Evolutionary conservation across 768 basidiomycete species (phyloP).

Genomic region (Suillus alpinus): DNA sequence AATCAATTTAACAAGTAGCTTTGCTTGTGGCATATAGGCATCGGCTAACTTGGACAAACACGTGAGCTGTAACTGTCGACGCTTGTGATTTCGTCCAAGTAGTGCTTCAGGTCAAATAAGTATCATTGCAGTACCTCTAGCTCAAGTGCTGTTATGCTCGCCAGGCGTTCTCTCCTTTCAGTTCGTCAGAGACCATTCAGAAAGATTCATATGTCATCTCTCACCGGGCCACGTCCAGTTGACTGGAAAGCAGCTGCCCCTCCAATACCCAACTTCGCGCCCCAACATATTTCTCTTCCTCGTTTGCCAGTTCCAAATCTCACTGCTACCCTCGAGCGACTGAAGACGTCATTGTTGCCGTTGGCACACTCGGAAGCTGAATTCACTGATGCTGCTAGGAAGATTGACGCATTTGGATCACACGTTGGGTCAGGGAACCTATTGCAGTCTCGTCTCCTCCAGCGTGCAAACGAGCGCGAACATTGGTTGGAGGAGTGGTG

Average conservation of each 20-base stretch:
- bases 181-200: not conserved
- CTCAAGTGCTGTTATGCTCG: not conserved
- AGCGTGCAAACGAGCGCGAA: slow-evolving; percentile 48
- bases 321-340: slow-evolving; percentile 56
- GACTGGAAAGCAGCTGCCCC: slow-evolving; percentile 78
- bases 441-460: slow-evolving; percentile 64
- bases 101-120: not conserved
- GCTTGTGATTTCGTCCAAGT: not conserved
- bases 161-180: not conserved
- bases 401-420: slow-evolving; percentile 65
- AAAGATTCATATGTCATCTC: not conserved
- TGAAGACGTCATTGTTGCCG: slow-evolving; percentile 71
- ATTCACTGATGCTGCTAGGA: slow-evolving; percentile 48
- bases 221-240: slow-evolving; percentile 38
- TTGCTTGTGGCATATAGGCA: not conserved
- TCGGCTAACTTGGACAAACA: not conserved
- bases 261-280: slow-evolving; percentile 59
- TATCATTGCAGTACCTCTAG: not conserved
- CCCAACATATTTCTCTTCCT: slow-evolving; percentile 56
- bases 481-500: slow-evolving; percentile 97
- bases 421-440: slow-evolving; percentile 40
- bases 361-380: slow-evolving; percentile 66
- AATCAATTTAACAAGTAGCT: too few relatives aligned
- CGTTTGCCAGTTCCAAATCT: slow-evolving; percentile 77
- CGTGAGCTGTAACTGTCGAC: not conserved